Evolutionary conservation across 371 early-diverging fungal species (phyloP).

Genomic region (Phascolomyces articulosus): DNA sequence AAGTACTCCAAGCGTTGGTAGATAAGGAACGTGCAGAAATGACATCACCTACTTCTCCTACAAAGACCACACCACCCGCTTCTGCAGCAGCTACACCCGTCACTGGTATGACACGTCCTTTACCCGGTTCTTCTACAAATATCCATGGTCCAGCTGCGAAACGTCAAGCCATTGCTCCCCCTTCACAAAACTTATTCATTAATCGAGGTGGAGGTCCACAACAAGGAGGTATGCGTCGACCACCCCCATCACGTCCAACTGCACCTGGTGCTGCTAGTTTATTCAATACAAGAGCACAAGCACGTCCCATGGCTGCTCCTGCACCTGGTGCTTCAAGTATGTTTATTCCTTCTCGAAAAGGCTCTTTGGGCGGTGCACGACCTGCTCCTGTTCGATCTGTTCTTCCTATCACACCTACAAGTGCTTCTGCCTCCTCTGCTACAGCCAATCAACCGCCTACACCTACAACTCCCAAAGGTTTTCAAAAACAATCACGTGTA

Average conservation of each 20-base stretch:
- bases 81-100: neutral
- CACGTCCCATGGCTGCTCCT: neutral
- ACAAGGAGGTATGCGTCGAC: neutral
- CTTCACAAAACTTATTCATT: neutral
- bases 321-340: constrained; percentile 11
- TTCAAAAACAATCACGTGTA: constrained; percentile 18
- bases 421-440: neutral
- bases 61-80: too few relatives aligned
- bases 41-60: neutral
- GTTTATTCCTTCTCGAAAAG: constrained; percentile 10
- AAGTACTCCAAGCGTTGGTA: constrained; percentile 5
- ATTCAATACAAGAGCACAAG: neutral
- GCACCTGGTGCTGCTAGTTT: neutral
- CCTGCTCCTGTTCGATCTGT: neutral
- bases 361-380: neutral
- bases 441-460: neutral
- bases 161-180: neutral
- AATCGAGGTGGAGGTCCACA: neutral
- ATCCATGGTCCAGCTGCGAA: neutral
- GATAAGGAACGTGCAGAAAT: neutral
- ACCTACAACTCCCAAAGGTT: constrained; percentile 14
- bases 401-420: neutral
- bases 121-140: neutral
- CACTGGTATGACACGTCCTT: neutral
- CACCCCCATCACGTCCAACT: neutral